A percentile compares a stretch with the other conserved stretches of the same genome.
These are phyloP conservation scores for Isoetes taiwanensis DNA, from an alignment of 75 land plant genomes.

Conservation along the genomic window DNA sequence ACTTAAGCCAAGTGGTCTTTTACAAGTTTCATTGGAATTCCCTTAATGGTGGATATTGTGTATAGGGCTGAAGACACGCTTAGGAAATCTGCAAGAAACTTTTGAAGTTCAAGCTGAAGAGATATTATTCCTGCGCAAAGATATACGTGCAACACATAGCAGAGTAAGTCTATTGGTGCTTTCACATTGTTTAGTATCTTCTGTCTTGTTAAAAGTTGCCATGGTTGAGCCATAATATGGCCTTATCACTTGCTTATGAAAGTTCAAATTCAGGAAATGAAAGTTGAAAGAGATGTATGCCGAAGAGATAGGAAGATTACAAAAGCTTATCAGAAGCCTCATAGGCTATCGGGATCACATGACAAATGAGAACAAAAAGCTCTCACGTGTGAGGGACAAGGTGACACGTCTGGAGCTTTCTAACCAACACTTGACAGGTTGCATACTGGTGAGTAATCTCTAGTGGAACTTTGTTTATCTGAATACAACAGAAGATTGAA, in stretches of 20 bases:
- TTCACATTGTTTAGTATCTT: not conserved
- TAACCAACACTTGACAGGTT: not conserved
- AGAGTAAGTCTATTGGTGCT: not conserved
- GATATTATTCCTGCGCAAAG: not conserved
- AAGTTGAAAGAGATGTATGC: constrained; percentile 3
- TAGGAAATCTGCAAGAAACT: not conserved
- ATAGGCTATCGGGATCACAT: not conserved
- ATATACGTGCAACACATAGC: not conserved
- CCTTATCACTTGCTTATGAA: not conserved
- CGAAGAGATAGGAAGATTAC: constrained; percentile 4
- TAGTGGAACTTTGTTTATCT: too few species aligned
- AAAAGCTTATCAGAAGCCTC: not conserved
- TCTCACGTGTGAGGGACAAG: not conserved
- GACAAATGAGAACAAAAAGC: constrained; percentile 1
- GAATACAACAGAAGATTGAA: too few species aligned
- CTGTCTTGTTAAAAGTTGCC: too few species aligned
- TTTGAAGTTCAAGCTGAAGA: constrained; percentile 1
- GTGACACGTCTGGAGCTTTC: not conserved
- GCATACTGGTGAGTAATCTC: constrained; percentile 1
- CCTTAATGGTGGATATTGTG: not conserved
- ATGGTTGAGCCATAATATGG: not conserved
- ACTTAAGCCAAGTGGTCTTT: too few species aligned
- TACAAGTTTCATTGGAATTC: too few species aligned
- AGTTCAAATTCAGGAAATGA: not conserved
- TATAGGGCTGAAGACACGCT: constrained; percentile 4